These are phyloP conservation scores for Trifolium fragiferum DNA, from an alignment of 306 rosid species.

Conservation along the genomic window DNA sequence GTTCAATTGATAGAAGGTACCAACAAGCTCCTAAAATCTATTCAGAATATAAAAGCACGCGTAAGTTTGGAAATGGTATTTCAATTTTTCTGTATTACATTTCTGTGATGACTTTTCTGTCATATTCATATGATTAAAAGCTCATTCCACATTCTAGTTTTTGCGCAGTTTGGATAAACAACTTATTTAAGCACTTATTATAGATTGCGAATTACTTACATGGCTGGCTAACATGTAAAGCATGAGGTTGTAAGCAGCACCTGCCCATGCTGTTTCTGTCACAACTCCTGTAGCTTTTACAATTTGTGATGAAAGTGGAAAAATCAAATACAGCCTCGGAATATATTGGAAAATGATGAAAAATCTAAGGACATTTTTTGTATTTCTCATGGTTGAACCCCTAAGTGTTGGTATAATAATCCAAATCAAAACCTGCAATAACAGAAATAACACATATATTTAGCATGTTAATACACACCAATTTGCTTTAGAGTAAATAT, in stretches of 20 bases:
- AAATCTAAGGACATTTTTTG: constrained; percentile 81
- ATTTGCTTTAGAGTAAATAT: not conserved
- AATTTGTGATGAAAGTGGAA: constrained; percentile 88
- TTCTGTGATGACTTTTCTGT: not conserved
- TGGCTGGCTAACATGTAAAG: constrained; percentile 99
- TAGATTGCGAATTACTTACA: constrained; percentile 55
- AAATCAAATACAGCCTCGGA: constrained; percentile 78
- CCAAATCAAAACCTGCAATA: constrained; percentile 86
- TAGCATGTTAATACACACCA: not conserved
- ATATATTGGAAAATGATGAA: constrained; percentile 79
- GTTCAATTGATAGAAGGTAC: constrained; percentile 82
- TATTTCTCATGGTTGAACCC: constrained; percentile 86
- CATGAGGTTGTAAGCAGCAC: constrained; percentile 92
- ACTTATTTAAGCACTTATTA: not conserved
- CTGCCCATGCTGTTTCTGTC: constrained; percentile 97
- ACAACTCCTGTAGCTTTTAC: constrained; percentile 86
- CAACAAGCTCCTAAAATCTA: constrained; percentile 96
- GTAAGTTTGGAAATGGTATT: not conserved
- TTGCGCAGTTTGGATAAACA: not conserved
- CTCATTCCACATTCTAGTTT: constrained; percentile 3
- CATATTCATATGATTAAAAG: not conserved
- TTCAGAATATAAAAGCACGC: constrained; percentile 8
- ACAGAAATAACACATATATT: constrained; percentile 13
- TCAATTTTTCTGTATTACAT: not conserved
- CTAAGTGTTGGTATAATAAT: constrained; percentile 73